phyloP scores from a whole-genome alignment of 768 basidiomycete genomes.

The Sporobolomyces pararoseus region DNA sequence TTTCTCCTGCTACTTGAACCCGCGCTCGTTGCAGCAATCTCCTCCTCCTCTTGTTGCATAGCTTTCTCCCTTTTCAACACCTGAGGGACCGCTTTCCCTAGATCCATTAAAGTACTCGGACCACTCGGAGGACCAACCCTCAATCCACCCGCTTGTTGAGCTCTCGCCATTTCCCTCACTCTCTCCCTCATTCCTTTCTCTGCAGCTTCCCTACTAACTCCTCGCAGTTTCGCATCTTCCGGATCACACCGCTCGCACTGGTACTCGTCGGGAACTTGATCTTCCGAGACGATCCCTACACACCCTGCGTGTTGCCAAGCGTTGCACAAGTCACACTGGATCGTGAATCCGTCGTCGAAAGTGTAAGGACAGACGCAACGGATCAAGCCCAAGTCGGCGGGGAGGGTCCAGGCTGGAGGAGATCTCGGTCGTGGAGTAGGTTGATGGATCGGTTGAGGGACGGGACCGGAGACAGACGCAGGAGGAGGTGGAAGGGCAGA shows the following conservation, averaged over 20 bases:
- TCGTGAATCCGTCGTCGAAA: constrained; percentile 77
- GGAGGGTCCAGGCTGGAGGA: constrained; percentile 28
- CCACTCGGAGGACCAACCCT: constrained; percentile 6
- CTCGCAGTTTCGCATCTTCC: constrained; percentile 38
- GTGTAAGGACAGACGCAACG: constrained; percentile 69
- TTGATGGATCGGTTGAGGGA: too few relatives aligned
- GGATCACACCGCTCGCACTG: constrained; percentile 68
- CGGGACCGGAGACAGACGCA: background rate
- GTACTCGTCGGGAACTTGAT: constrained; percentile 67
- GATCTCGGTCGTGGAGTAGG: background rate
- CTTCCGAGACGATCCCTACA: constrained; percentile 48
- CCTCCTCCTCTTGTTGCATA: background rate
- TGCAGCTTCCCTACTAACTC: constrained; percentile 57
- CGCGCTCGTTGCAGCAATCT: background rate
- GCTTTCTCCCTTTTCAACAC: constrained; percentile 5
- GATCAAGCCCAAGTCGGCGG: constrained; percentile 46
- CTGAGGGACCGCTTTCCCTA: constrained; percentile 8
- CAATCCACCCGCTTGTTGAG: constrained; percentile 4
- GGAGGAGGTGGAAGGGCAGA: background rate
- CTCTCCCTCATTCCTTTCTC: constrained; percentile 52
- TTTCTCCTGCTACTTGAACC: background rate
- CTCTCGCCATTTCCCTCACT: constrained; percentile 34
- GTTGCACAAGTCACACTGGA: constrained; percentile 76
- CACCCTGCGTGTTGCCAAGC: constrained; percentile 83
- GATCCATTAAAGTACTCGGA: constrained; percentile 6